phyloP scores from a whole-genome alignment of 2,329 filamentous ascomycete genomes.

The Alternaria gaisen region DNA sequence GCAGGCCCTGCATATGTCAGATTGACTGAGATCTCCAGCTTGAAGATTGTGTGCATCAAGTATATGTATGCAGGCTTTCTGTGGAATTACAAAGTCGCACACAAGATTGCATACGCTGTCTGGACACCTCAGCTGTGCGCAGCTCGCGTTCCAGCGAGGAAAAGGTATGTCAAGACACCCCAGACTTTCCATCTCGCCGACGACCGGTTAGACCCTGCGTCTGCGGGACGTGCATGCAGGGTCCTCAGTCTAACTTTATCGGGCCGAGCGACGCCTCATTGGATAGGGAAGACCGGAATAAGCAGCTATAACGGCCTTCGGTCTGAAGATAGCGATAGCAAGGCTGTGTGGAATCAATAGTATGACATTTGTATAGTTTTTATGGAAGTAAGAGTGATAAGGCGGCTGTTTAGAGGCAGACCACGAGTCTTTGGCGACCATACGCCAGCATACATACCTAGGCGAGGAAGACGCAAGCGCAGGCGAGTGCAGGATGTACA shows the following conservation, averaged over 20 bases:
- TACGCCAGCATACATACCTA: background rate
- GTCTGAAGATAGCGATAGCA: background rate
- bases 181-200: conserved; percentile 10
- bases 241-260: background rate
- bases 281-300: background rate
- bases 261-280: background rate
- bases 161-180: background rate
- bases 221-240: conserved; percentile 12
- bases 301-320: conserved; percentile 1
- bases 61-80: accelerated
- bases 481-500: too few relatives aligned
- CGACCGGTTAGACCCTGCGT: conserved; percentile 14
- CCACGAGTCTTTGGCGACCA: background rate
- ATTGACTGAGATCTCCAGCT: background rate
- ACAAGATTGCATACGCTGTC: accelerated
- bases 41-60: accelerated
- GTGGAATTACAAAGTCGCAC: accelerated
- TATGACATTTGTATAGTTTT: background rate
- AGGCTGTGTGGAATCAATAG: background rate
- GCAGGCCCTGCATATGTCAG: background rate
- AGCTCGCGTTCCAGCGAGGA: too few relatives aligned
- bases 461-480: background rate
- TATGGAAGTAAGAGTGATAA: background rate
- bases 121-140: background rate
- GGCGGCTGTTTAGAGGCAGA: background rate